Evolutionary conservation across 2,329 filamentous ascomycete species (phyloP), one percentile per base, ranked within the genome.

Genomic region (Fusarium sp.): DNA sequence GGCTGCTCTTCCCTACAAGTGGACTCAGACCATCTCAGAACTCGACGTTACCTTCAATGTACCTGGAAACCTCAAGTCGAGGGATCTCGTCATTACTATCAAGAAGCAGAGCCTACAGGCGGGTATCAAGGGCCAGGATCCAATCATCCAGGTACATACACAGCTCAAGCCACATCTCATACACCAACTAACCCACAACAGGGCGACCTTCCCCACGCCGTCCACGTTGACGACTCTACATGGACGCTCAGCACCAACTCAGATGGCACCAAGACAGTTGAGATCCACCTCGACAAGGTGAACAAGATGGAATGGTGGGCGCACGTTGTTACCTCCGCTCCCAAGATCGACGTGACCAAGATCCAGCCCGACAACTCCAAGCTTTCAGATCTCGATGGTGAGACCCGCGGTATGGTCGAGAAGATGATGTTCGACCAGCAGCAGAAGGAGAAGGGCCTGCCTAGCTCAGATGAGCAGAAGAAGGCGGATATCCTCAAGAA

Each of bases 341-440:
- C 96, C 72, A 93, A 92, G 84, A 97, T 99, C 83, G 96, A 99
- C 85, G 94, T 97, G 40, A 92, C 92, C 78, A 98, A 97, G 87
- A 98, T 99, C 83, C 90, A 92, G 81, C 96, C 96, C 28, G 96
- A 98, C 85, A 95, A 93, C 81, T 95, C 92, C 81, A 97, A 95
- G 83, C 87, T 99, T 79, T 92, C 93, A 64, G 96, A 99, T 82
- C 86, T 99, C 75, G 96, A 98, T 80, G 96, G 96, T 69, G 93
- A 97, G 87, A 99, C 96, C 60, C 90, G 96, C 73, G 90, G 91
- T 67, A 98, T 99, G 96, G 96, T 99, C 49, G 96, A 99, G 90
- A 99, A 99, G 90, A 99, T 99, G 96, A 99, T 99, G 96, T 99
- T 89, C 79, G 96, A 99, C 86, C 96, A 99, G 88, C 88, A 93